Percentiles rank a stretch among this genome's conserved stretches.
Evolutionary conservation across 139 green algal species (phyloP).

Genomic region (Tetraselmis striata): DNA sequence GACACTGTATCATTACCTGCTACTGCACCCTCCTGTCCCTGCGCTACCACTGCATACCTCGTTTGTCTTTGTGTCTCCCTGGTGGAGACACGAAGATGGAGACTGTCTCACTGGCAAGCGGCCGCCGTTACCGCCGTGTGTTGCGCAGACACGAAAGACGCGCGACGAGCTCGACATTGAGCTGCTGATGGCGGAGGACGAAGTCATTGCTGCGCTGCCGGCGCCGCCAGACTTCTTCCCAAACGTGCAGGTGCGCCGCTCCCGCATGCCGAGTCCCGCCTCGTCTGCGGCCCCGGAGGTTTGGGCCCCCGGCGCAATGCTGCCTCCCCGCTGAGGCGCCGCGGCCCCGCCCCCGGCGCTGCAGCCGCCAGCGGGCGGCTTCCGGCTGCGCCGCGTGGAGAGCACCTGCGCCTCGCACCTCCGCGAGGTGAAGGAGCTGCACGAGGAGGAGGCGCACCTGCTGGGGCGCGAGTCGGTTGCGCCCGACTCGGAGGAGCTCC

Average conservation of each 20-base stretch:
- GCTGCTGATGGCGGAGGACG: conserved; percentile 43
- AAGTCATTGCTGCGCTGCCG: conserved; percentile 30
- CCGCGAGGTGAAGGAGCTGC: conserved; percentile 23
- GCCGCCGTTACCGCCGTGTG: too few relatives aligned
- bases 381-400: conserved; percentile 33
- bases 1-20: too few relatives aligned
- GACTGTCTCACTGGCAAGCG: too few relatives aligned
- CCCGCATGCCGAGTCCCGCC: conserved; percentile 5
- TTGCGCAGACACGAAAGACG: conserved; percentile 9
- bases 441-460: neutral
- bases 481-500: conserved; percentile 22
- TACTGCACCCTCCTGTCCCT: too few relatives aligned
- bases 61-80: too few relatives aligned
- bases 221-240: conserved; percentile 19
- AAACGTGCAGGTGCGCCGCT: conserved; percentile 8
- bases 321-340: too few relatives aligned
- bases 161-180: conserved; percentile 40
- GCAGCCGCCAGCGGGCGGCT: conserved; percentile 17
- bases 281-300: conserved; percentile 10
- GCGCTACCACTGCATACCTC: too few relatives aligned
- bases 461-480: conserved; percentile 32
- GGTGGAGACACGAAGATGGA: too few relatives aligned
- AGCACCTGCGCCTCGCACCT: conserved; percentile 30
- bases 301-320: too few relatives aligned
- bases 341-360: too few relatives aligned